Evolutionary conservation across 2,329 filamentous ascomycete genomes (phyloP), one percentile per base, ranked within the genome.

Genomic region (Tolypocladium amazonense): DNA sequence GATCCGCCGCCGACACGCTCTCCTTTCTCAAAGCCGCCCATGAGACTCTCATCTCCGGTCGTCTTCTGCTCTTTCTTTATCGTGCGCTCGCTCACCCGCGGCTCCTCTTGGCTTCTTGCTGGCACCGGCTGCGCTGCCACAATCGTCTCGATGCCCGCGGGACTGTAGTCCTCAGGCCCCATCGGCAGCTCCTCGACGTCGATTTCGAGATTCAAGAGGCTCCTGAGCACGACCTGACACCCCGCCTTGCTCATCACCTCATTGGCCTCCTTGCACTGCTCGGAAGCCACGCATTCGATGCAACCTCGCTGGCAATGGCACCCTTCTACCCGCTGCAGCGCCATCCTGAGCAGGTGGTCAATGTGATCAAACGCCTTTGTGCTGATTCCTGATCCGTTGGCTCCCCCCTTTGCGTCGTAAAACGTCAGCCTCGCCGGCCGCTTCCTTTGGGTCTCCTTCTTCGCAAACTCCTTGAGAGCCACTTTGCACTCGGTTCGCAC

Each of bases 401-500:
- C 82, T 0, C 93, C 93, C 9, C 94, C 94, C 73, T 96, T 96
- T 3, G 91, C 88, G 71, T 97, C 94, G 73, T 97, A 99, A 68
- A 99, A 96, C 0, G 91, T 96, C 56, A 99, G 75, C 0, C 94
- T 79, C 0, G 92, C 94, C 0, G 93, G 94, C 4, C 94, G 81
- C 74, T 96, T 96, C 37, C 92, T 82, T 35, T 77, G 76, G 0
- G 84, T 86, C 67, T 88, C 85, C 58, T 79, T 76, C 65, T 84
- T 84, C 0, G 90, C 85, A 63, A 97, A 91, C 73, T 97, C 93
- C 72, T 97, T 97, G 61, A 89, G 78, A 2, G 88, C 86, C 61
- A 88, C 85, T 77, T 97, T 97, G 74, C 94, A 97, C 74, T 97
- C 94, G 0, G 94, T 97, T 50, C 90, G 85, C 18, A 99, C 90